A percentile compares a stretch with the other conserved stretches of the same genome.
phyloP scores from a whole-genome alignment of 2,329 filamentous ascomycete genomes.

The Emydomyces testavorans region DNA sequence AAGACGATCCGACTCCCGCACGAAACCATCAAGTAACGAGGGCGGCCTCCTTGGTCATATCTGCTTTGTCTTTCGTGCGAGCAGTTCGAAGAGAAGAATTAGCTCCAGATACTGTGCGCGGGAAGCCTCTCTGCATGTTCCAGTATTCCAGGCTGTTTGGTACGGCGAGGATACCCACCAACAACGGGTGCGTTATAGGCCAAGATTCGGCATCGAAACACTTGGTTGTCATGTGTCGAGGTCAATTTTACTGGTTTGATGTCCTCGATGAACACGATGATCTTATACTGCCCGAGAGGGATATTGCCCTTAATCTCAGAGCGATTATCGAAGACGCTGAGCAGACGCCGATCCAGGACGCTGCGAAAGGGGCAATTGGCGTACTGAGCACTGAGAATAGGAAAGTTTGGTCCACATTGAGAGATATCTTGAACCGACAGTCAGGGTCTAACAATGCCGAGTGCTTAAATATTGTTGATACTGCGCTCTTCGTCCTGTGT shows the following conservation, averaged over 20 bases:
- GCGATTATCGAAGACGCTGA: slow-evolving; percentile 85
- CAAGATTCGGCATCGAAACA: slow-evolving; percentile 91
- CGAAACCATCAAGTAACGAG: slow-evolving; percentile 94
- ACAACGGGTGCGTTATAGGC: slow-evolving; percentile 89
- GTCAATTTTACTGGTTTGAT: slow-evolving; percentile 98
- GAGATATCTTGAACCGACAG: slow-evolving; percentile 77
- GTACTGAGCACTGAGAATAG: slow-evolving; percentile 93
- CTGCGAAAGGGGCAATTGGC: slow-evolving; percentile 86
- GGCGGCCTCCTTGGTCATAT: slow-evolving; percentile 82
- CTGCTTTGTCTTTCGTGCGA: slow-evolving; percentile 80
- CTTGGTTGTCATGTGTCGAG: slow-evolving; percentile 82
- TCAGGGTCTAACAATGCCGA: slow-evolving; percentile 89
- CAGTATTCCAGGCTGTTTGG: slow-evolving; percentile 94
- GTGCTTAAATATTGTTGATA: slow-evolving; percentile 89
- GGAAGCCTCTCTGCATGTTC: slow-evolving; percentile 89
- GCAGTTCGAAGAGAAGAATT: slow-evolving; percentile 89
- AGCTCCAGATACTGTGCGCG: slow-evolving; percentile 73
- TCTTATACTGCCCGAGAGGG: slow-evolving; percentile 92
- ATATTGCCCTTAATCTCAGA: slow-evolving; percentile 80
- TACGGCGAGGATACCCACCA: slow-evolving; percentile 84
- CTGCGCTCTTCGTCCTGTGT: slow-evolving; percentile 82
- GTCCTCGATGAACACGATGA: slow-evolving; percentile 90
- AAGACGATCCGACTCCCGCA: slow-evolving; percentile 93
- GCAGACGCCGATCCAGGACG: slow-evolving; percentile 81
- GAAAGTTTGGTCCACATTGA: slow-evolving; percentile 84